Percentiles rank a stretch among this genome's conserved stretches.
These are phyloP conservation scores for Picochlorum sp. DNA, from an alignment of 139 green algal species.

Conservation along the genomic window DNA sequence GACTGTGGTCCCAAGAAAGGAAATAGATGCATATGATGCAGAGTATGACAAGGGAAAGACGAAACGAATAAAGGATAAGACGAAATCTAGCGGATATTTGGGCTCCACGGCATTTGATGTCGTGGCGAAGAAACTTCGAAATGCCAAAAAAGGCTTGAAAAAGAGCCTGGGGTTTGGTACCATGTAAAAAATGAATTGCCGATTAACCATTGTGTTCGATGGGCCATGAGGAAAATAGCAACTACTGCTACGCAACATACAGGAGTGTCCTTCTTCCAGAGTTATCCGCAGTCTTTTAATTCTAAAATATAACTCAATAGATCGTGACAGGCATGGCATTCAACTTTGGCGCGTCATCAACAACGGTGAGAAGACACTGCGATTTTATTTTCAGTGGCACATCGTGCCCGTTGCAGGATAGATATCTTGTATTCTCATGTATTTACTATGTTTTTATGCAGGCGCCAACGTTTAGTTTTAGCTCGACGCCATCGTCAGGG, in stretches of 20 bases:
- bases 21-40: conserved; percentile 27
- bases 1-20: neutral
- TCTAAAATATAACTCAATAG: no score
- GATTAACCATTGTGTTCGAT: no score
- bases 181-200: no score
- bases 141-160: no score
- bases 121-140: neutral
- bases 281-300: no score
- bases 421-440: neutral
- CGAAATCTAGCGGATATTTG: neutral
- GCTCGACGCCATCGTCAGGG: conserved; percentile 15
- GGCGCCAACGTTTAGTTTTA: conserved; percentile 20
- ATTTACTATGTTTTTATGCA: neutral
- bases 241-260: no score
- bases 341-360: conserved; percentile 9
- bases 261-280: no score
- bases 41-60: conserved; percentile 39
- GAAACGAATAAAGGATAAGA: conserved; percentile 36
- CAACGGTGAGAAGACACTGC: neutral
- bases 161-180: no score
- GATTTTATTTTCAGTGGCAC: neutral
- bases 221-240: no score
- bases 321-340: conserved; percentile 10
- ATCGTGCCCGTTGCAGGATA: neutral
- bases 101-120: neutral